phyloP scores from a whole-genome alignment of 2,329 filamentous ascomycete genomes.

The Colletotrichum acutatum region DNA sequence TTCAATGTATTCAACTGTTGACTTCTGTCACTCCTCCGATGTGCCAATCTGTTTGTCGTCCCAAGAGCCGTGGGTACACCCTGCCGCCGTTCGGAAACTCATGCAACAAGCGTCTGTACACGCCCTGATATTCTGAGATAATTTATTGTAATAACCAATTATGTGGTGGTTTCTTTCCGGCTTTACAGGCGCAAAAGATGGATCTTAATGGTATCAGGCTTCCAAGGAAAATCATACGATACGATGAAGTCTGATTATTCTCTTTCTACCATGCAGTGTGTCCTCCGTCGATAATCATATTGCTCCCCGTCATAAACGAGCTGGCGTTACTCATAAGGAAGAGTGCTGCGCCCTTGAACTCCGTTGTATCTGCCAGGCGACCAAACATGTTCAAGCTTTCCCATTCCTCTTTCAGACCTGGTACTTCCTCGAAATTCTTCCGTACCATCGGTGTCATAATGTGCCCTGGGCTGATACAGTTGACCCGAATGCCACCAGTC shows the following conservation, averaged over 20 bases:
- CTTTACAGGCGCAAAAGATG: too few relatives aligned
- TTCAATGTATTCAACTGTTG: constrained; percentile 6
- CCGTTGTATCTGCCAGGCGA: constrained; percentile 64
- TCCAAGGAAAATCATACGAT: too few relatives aligned
- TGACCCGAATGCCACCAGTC: constrained; percentile 71
- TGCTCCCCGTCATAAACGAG: constrained; percentile 71
- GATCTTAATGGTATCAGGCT: too few relatives aligned
- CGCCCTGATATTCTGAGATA: too few relatives aligned
- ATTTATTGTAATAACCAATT: too few relatives aligned
- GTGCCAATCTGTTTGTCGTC: neutral
- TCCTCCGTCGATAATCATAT: constrained; percentile 66
- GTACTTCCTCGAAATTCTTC: constrained; percentile 75
- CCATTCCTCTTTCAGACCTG: constrained; percentile 70
- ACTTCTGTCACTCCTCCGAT: neutral
- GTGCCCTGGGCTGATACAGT: constrained; percentile 40
- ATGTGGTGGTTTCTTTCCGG: too few relatives aligned
- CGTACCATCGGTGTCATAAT: constrained; percentile 78
- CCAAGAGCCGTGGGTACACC: neutral
- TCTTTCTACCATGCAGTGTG: constrained; percentile 62
- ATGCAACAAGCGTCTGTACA: too few relatives aligned
- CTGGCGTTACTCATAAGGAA: constrained; percentile 72
- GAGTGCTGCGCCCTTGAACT: constrained; percentile 70
- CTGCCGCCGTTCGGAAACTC: too few relatives aligned
- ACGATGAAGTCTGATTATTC: too few relatives aligned
- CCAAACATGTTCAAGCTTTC: constrained; percentile 80